Evolutionary conservation across 225 moss, liverwort and hornwort genomes (phyloP).

Genomic region (Sphagnum contortum): DNA sequence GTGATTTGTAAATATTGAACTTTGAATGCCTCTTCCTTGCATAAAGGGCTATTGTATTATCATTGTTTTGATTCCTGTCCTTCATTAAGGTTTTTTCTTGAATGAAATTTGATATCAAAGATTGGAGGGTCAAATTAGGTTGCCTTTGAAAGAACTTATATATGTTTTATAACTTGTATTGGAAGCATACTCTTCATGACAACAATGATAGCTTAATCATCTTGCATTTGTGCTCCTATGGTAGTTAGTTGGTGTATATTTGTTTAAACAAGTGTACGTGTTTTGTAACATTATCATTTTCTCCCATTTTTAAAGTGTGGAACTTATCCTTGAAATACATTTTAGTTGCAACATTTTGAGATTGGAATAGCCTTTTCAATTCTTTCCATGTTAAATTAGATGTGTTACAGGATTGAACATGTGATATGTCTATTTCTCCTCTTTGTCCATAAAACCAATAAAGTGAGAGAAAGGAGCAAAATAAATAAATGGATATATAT

Average conservation of each 20-base stretch:
- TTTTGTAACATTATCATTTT: constrained; percentile 3
- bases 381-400: constrained; percentile 2
- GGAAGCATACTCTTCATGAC: constrained; percentile 6
- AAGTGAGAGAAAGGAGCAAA: too few relatives aligned
- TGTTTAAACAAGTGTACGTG: neutral
- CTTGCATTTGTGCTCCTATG: neutral
- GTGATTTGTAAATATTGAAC: neutral
- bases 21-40: neutral
- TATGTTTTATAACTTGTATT: too few relatives aligned
- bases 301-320: too few relatives aligned
- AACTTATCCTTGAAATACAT: constrained; percentile 11
- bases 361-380: constrained; percentile 9
- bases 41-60: constrained; percentile 1
- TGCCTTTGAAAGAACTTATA: constrained; percentile 4
- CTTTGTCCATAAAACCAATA: too few relatives aligned
- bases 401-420: constrained; percentile 10
- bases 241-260: too few relatives aligned
- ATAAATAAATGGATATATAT: too few relatives aligned
- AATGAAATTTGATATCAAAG: constrained; percentile 6
- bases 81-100: constrained; percentile 6
- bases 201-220: neutral
- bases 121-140: constrained; percentile 4
- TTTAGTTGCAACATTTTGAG: neutral
- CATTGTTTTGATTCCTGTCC: neutral
- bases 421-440: neutral